Base-by-base conservation (phyloP, 805 yeast species). In the Pichia ethanolica region DNA sequence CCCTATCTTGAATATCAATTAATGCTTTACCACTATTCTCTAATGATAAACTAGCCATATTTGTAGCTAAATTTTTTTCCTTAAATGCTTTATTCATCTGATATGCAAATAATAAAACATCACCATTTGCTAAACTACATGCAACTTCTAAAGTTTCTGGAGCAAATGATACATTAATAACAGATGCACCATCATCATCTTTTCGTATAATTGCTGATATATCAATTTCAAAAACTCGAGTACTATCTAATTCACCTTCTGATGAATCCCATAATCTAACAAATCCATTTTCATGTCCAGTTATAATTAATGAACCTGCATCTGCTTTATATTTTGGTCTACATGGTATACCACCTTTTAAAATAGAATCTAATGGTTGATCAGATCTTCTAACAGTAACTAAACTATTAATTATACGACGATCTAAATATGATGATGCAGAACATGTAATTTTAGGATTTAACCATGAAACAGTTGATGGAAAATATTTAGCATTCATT, bases 281-380 rank as follows among this genome's bases (percentile, higher is more conserved):
- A 35, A 83, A 77, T 0, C 97, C 98, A 62, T 84, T 84, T 35
- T 82, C 78, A 61, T 93, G 96, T 0, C 97, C 98, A 0, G 96
- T 82, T 1, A 89, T 81, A 39, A 90, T 70, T 11, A 77, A 78
- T 4, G 83, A 78, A 39, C 86, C 72, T 26, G 70, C 65, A 35
- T 77, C 81, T 2, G 74, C 69, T 45, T 81, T 74, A 38, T 74
- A 64, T 33, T 69, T 70, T 26, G 75, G 72, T 34, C 73, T 68
- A 0, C 73, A 74, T 0, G 96, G 85, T 3, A 82, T 77, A 5
- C 99, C 99, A 44, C 99, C 99, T 48, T 73, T 75, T 35, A 90
- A 69, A 5, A 89, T 65, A 8, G 77, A 52, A 20, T 50, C 50
- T 5, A 51, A 53, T 13, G 45, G 27, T 25, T 50, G 34, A 46